A percentile compares a stretch with the other conserved stretches of the same genome.
phyloP scores from a whole-genome alignment of 1,284 basidiomycete genomes.

The Ustilago nuda region DNA sequence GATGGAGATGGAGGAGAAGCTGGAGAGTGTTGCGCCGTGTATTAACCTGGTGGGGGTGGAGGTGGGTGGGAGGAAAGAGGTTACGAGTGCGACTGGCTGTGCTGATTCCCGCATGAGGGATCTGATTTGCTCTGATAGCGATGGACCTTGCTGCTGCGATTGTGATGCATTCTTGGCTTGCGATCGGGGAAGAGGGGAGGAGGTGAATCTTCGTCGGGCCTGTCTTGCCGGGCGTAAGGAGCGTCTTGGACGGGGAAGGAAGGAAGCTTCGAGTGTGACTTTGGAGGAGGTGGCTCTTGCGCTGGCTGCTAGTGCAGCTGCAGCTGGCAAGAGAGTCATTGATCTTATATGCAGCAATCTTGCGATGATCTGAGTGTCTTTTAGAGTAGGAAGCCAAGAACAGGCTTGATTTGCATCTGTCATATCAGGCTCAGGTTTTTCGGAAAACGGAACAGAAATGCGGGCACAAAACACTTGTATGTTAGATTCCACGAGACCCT shows the following conservation, averaged over 20 bases:
- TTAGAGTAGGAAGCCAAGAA: too few species aligned
- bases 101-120: conserved; percentile 39
- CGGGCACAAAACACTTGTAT: background rate
- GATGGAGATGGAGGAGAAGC: conserved; percentile 37
- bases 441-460: background rate
- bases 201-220: background rate
- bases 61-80: conserved; percentile 28
- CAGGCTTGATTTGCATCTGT: too few species aligned
- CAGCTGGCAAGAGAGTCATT: background rate
- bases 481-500: background rate
- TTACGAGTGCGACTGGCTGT: conserved; percentile 43
- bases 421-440: background rate
- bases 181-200: background rate
- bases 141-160: background rate
- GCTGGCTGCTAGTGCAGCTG: conserved; percentile 9
- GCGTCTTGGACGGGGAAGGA: background rate
- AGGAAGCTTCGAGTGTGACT: conserved; percentile 25
- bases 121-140: conserved; percentile 24
- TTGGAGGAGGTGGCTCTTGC: conserved; percentile 28
- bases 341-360: too few species aligned
- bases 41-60: background rate
- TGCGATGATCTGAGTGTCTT: too few species aligned
- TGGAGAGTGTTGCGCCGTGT: conserved; percentile 46
- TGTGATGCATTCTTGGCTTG: background rate
- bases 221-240: background rate